A percentile compares a stretch with the other conserved stretches of the same genome.
These are phyloP conservation scores for Lachancea waltii DNA, from an alignment of 805 yeast genomes.

Conservation along the genomic window DNA sequence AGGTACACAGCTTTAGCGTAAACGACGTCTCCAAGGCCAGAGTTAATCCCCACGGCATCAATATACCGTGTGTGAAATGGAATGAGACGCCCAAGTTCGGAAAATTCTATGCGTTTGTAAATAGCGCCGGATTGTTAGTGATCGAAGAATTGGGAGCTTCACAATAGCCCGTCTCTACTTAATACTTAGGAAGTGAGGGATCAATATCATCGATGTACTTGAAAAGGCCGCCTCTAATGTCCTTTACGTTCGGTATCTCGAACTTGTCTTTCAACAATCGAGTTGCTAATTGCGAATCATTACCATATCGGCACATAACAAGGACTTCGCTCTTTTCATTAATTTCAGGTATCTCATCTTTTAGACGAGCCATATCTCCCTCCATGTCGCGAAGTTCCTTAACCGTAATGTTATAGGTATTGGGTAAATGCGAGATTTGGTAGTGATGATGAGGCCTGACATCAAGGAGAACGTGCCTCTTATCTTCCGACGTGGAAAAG, in stretches of 20 bases:
- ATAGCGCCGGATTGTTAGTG: conserved; percentile 29
- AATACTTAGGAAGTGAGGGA: conserved; percentile 56
- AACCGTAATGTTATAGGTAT: conserved; percentile 59
- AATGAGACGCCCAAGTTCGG: conserved; percentile 40
- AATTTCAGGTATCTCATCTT: conserved; percentile 23
- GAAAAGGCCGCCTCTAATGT: conserved; percentile 72
- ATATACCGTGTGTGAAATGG: conserved; percentile 52
- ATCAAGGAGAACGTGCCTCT: conserved; percentile 46
- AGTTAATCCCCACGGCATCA: conserved; percentile 45
- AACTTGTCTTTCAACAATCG: conserved; percentile 44
- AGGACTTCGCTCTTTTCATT: conserved; percentile 34
- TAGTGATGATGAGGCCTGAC: conserved; percentile 80
- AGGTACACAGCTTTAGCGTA: conserved; percentile 27
- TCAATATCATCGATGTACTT: conserved; percentile 63
- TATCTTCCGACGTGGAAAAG: conserved; percentile 17
- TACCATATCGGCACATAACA: conserved; percentile 82
- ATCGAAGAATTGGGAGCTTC: conserved; percentile 20
- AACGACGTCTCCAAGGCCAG: conserved; percentile 27
- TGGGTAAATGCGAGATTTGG: conserved; percentile 53
- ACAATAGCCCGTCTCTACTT: background rate
- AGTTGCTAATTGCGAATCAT: conserved; percentile 81
- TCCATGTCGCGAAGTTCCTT: conserved; percentile 35
- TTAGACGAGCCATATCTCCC: conserved; percentile 24
- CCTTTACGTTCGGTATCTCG: conserved; percentile 47
- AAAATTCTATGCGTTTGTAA: conserved; percentile 38